Evolutionary conservation across 768 basidiomycete genomes (phyloP).

Genomic region (Rhodotorula toruloides): DNA sequence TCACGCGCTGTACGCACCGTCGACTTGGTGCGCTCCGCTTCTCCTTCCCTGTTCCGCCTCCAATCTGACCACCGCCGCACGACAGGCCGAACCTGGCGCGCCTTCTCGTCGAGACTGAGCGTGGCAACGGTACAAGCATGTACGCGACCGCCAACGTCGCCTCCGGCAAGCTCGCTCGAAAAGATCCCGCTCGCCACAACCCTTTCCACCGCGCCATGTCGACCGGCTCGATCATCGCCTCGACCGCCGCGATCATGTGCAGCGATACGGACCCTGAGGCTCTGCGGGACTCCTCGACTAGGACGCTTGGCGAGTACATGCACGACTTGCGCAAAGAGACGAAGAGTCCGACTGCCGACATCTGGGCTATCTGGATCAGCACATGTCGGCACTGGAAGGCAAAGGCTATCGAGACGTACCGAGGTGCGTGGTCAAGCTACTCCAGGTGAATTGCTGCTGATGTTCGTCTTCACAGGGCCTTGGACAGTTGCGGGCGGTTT

Average conservation of each 20-base stretch:
- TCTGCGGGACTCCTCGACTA: background rate
- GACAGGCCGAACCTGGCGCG: slow-evolving; percentile 29
- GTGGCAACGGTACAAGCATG: slow-evolving; percentile 11
- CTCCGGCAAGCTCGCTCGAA: background rate
- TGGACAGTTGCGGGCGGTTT: slow-evolving; percentile 33
- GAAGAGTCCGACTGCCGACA: slow-evolving; percentile 16
- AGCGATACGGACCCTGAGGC: slow-evolving; percentile 19
- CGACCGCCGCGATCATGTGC: slow-evolving; percentile 34
- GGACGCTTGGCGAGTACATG: slow-evolving; percentile 1
- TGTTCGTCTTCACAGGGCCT: slow-evolving; percentile 34
- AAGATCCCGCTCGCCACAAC: slow-evolving; percentile 5
- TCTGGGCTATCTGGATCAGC: slow-evolving; percentile 33
- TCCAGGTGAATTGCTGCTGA: background rate
- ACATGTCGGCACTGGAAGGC: slow-evolving; percentile 26
- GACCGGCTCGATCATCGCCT: slow-evolving; percentile 1
- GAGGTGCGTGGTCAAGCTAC: slow-evolving; percentile 1
- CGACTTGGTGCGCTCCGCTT: slow-evolving; percentile 1
- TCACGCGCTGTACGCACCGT: slow-evolving; percentile 27
- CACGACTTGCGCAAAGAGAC: slow-evolving; percentile 15
- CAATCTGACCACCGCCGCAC: background rate
- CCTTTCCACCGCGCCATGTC: slow-evolving; percentile 31
- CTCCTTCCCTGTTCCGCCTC: no score
- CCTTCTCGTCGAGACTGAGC: slow-evolving; percentile 17
- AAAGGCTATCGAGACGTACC: slow-evolving; percentile 24
- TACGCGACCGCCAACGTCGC: slow-evolving; percentile 12